Evolutionary conservation across 2,329 filamentous ascomycete species (phyloP).

Genomic region (Fusarium sp.): DNA sequence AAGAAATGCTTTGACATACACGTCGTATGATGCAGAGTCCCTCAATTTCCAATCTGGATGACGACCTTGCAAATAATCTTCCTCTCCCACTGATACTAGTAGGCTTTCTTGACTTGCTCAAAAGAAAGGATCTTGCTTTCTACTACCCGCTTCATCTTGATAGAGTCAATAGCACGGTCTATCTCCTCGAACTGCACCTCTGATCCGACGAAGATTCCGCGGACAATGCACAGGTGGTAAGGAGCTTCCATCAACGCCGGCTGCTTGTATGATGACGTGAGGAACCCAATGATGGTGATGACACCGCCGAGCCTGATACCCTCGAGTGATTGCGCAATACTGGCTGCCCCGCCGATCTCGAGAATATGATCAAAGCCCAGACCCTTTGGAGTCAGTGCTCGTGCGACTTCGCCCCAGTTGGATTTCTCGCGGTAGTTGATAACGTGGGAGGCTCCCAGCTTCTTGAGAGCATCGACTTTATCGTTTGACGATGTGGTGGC

Average conservation of each 20-base stretch:
- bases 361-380: not conserved
- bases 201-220: not conserved
- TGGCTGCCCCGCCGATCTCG: not conserved
- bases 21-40: too few species aligned
- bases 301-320: not conserved
- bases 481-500: not conserved
- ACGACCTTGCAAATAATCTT: not conserved
- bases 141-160: not conserved
- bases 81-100: not conserved
- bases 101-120: not conserved
- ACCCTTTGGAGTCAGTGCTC: not conserved
- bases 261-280: not conserved
- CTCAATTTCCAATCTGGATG: not conserved
- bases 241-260: not conserved
- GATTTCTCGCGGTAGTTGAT: not conserved
- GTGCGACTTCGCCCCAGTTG: not conserved
- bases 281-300: not conserved
- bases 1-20: too few species aligned
- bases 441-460: not conserved
- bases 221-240: not conserved
- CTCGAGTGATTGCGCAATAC: not conserved
- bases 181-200: not conserved
- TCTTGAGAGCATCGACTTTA: not conserved
- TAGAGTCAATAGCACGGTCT: not conserved
- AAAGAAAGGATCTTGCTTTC: not conserved